Base-by-base conservation (phyloP, 345 rosid genomes). In the Eucalyptus coolabah region DNA sequence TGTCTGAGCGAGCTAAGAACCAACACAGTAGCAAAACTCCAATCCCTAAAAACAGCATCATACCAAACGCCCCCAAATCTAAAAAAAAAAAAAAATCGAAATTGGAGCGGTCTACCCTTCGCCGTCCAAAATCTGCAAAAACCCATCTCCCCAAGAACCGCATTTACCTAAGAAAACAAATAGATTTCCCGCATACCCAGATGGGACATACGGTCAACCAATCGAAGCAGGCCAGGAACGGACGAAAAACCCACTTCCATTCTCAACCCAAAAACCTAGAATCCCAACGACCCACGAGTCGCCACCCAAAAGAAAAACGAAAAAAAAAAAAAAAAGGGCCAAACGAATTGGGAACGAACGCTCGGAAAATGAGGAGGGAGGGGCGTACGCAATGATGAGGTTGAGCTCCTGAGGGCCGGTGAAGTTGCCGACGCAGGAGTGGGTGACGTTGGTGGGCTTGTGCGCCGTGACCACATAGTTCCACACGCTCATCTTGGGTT, bases 391-490 rank as follows among this genome's bases (percentile, higher is more conserved):
- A 18, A 94, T 90, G 72, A 98, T 97, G 94, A 98, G 99, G 93
- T 98, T 98, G 90, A 96, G 98, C 88, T 97, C 98, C 56, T 96
- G 98, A 85, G 98, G 96, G 87, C 94, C 89, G 89, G 99, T 98
- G 96, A 98, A 96, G 93, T 97, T 97, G 92, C 99, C 99, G 77
- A 97, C 99, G 90, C 99, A 97, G 13, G 99, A 96, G 92, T 98
- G 98, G 51, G 98, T 94, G 65, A 97, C 99, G 90, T 96, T 96
- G 80, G 99, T 98, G 69, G 99, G 95, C 92, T 94, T 94, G 89
- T 94, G 95, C 83, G 95, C 95, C 86, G 95, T 94, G 24, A 94
- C 95, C 72, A 94, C 95, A 89, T 94, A 94, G 93, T 94, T 94
- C 95, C 95, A 94, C 53, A 92, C 72, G 83, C 95, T 94, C 95